Evolutionary conservation across 352 stramenopile genomes (phyloP), one percentile per base, ranked within the genome.

Genomic region (Peronospora tabacina): DNA sequence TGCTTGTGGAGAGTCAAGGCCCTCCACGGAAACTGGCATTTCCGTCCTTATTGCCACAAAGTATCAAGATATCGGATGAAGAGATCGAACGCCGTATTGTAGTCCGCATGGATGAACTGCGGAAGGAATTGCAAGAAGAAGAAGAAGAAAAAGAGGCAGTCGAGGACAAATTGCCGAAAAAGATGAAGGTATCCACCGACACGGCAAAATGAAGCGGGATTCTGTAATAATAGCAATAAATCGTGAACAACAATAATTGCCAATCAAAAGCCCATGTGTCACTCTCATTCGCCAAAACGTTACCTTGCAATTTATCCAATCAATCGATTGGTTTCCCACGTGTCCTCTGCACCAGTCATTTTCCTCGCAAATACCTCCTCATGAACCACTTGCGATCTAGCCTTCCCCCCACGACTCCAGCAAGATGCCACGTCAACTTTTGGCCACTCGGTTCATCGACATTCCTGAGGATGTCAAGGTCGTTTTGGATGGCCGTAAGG

Each of bases 391-490:
- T 81, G 73, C 73, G 59, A 89, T 76, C 69, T 84, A 77, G 72
- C 77, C 72, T 66, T 75, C 62, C 55, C 60, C 52, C 55, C 52
- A 52, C 60, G 52, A 70, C 55, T 58, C 29, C 41, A 79, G 49
- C 63, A 94, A 82, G 64, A 87, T 90, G 66, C 63, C 63, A 44
- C 72, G 75, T 66, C 81, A 91, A 57, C 76, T 98, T 75, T 82
- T 98, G 47, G 88, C 91, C 61, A 96, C 91, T 52, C 85, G 90
- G 49, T 88, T 83, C 65, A 72, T 98, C 53, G 74, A 97, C 38
- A 94, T 98, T 70, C 95, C 94, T 28, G 87, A 95, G 32, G 91
- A 85, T 56, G 90, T 99, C 22, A 89, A 91, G 59, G 75, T 99
- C 52, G 72, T 87, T 19, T 72, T 98, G 16, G 95, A 98, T 46